Conservation (phyloP, 768 basidiomycete species). For the button mushroom (Agaricus bisporus) region DNA sequence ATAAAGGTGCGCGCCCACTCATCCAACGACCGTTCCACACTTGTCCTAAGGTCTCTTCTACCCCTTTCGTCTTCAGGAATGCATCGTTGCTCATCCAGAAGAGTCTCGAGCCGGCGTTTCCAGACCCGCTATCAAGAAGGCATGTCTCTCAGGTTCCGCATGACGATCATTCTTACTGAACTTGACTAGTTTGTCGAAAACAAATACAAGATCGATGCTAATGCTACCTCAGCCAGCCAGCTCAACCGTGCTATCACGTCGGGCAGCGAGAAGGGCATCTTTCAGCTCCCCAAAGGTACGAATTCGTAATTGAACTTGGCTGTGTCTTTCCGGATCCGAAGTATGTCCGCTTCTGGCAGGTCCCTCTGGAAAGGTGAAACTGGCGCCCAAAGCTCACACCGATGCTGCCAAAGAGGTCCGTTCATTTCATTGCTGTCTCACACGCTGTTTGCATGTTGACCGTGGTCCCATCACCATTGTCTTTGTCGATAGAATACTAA, state of each 20-base stretch:
- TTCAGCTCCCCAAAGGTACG: constrained; percentile 45
- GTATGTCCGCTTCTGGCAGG: constrained; percentile 18
- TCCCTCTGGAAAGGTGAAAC: constrained; percentile 46
- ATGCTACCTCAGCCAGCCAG: constrained; percentile 65
- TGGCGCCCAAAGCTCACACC: constrained; percentile 58
- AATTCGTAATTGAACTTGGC: constrained; percentile 1
- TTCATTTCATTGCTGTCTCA: neutral
- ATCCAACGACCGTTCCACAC: constrained; percentile 5
- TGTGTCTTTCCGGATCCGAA: neutral
- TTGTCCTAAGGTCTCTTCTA: constrained; percentile 28
- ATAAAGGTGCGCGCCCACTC: constrained; percentile 51
- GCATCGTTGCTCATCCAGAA: constrained; percentile 64
- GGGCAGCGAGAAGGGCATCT: constrained; percentile 42
- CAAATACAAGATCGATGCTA: constrained; percentile 75
- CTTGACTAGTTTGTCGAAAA: constrained; percentile 67
- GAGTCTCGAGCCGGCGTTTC: constrained; percentile 75
- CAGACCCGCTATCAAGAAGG: constrained; percentile 78
- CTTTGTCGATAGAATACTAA: constrained; percentile 32
- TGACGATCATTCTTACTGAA: constrained; percentile 8
- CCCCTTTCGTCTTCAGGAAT: constrained; percentile 41
- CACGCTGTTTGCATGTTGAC: constrained; percentile 9
- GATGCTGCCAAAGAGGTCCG: constrained; percentile 51
- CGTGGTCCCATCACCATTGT: constrained; percentile 11
- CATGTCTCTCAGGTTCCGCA: constrained; percentile 19
- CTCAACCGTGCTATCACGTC: constrained; percentile 75